phyloP scores from a whole-genome alignment of 768 basidiomycete species.

The Rhizopogon vesiculosus region DNA sequence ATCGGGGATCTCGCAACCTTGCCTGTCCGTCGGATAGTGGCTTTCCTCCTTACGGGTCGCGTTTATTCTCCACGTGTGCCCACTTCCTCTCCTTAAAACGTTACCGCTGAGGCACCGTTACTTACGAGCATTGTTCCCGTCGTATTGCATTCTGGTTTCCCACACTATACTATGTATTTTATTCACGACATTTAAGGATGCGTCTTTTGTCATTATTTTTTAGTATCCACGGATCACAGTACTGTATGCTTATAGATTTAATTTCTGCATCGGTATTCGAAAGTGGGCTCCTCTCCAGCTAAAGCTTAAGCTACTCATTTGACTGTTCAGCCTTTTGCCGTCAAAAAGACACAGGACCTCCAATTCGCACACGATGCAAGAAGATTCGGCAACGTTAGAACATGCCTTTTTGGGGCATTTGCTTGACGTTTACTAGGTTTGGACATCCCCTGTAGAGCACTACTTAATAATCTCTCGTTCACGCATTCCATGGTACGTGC shows the following conservation, averaged over 20 bases:
- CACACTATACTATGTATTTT: neutral
- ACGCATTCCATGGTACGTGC: slow-evolving; percentile 4
- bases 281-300: neutral
- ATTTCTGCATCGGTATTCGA: neutral
- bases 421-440: slow-evolving; percentile 22
- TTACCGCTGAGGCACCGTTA: neutral
- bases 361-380: neutral
- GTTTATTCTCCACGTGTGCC: slow-evolving; percentile 16
- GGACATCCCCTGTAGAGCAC: slow-evolving; percentile 5
- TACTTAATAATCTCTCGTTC: neutral
- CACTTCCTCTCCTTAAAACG: slow-evolving; percentile 2
- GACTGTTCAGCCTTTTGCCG: neutral
- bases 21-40: slow-evolving; percentile 20
- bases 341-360: too few species aligned
- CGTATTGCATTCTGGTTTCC: neutral
- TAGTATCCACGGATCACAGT: slow-evolving; percentile 2
- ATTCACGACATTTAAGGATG: neutral
- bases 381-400: slow-evolving; percentile 7
- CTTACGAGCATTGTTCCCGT: slow-evolving; percentile 1
- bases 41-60: slow-evolving; percentile 19
- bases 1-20: slow-evolving; percentile 25
- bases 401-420: slow-evolving; percentile 24
- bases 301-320: neutral
- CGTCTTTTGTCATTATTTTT: neutral
- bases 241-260: neutral